Evolutionary conservation across 371 early-diverging fungal species (phyloP).

Genomic region (Actinomortierella ambigua): DNA sequence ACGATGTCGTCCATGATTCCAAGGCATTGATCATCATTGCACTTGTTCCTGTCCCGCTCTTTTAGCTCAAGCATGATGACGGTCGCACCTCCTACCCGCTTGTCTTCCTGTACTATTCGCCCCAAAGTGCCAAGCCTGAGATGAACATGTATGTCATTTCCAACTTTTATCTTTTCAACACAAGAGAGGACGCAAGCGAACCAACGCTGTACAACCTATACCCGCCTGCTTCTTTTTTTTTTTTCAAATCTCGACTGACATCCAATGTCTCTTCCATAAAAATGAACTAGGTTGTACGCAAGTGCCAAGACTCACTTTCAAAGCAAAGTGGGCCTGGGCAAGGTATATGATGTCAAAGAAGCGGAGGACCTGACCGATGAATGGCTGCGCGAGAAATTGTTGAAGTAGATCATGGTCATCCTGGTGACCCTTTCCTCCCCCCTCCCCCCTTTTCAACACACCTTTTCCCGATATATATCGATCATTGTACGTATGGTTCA

Average conservation of each 20-base stretch:
- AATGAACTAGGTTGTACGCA: conserved; percentile 54
- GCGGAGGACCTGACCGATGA: conserved; percentile 56
- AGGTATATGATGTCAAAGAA: conserved; percentile 62
- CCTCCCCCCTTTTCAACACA: too few species aligned
- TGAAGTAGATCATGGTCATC: conserved; percentile 5
- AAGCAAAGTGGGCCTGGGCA: conserved; percentile 55
- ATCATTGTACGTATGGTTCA: too few species aligned
- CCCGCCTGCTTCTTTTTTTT: conserved; percentile 4
- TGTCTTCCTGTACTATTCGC: conserved; percentile 70
- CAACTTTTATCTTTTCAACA: neutral
- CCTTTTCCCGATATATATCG: too few species aligned
- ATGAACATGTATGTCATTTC: conserved; percentile 58
- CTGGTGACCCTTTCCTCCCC: too few species aligned
- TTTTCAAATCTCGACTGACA: neutral
- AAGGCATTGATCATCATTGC: neutral
- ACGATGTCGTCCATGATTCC: neutral
- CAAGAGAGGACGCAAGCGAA: neutral
- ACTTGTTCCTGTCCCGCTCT: conserved; percentile 1
- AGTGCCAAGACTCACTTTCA: conserved; percentile 70
- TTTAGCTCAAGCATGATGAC: conserved; percentile 58
- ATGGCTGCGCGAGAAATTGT: conserved; percentile 48
- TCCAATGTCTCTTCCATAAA: neutral
- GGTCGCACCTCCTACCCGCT: conserved; percentile 70
- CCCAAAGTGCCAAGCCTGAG: conserved; percentile 58
- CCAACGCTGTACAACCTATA: neutral